These are phyloP conservation scores for Vittaforma corneae DNA, from an alignment of 371 early-diverging fungal genomes.

Conservation along the genomic window DNA sequence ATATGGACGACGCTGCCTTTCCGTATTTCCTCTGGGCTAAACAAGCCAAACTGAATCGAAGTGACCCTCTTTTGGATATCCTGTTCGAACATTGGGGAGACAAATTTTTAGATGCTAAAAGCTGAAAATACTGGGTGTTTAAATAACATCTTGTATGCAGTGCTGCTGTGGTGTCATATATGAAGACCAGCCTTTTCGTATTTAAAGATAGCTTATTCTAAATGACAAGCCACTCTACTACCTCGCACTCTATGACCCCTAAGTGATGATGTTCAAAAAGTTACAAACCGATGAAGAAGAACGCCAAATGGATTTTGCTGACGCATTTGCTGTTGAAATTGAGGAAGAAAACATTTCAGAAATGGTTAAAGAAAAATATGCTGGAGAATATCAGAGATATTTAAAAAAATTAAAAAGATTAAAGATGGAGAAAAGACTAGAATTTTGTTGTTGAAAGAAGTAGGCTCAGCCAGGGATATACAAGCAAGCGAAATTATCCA, in stretches of 20 bases:
- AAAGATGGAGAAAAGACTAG: neutral
- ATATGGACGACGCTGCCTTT: slow-evolving; percentile 85
- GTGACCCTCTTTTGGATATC: slow-evolving; percentile 29
- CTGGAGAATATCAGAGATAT: neutral
- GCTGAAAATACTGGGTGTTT: too few relatives aligned
- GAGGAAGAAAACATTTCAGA: neutral
- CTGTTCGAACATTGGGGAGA: slow-evolving; percentile 38
- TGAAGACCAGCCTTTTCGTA: too few relatives aligned
- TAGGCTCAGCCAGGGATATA: neutral
- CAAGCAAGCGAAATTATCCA: neutral
- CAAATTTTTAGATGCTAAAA: too few relatives aligned
- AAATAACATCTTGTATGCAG: too few relatives aligned
- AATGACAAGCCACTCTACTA: too few relatives aligned
- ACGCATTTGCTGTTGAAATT: neutral
- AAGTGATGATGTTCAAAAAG: slow-evolving; percentile 12
- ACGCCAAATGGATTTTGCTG: neutral
- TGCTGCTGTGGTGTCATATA: too few relatives aligned
- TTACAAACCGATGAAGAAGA: slow-evolving; percentile 12
- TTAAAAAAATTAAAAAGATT: neutral
- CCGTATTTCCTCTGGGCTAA: slow-evolving; percentile 62
- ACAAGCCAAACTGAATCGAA: slow-evolving; percentile 74
- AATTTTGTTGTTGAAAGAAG: neutral
- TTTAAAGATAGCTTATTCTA: too few relatives aligned
- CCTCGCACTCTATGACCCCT: too few relatives aligned
- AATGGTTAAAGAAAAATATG: neutral